These are phyloP conservation scores for Hysterangium stoloniferum DNA, from an alignment of 768 basidiomycete genomes.

Conservation along the genomic window DNA sequence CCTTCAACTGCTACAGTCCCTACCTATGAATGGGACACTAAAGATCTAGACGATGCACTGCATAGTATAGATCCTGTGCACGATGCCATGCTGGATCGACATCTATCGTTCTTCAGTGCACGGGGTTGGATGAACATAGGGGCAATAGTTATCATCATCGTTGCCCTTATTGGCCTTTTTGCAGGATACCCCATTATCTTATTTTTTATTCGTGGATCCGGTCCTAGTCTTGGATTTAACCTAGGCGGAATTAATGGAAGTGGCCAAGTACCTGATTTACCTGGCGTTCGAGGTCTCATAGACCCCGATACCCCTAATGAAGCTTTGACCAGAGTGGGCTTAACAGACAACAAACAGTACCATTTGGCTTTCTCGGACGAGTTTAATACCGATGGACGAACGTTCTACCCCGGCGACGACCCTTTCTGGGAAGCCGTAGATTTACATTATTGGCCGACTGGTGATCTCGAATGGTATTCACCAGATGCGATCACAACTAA, in stretches of 20 bases:
- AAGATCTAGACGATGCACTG: slow-evolving; percentile 71
- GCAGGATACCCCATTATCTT: slow-evolving; percentile 79
- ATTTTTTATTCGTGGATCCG: slow-evolving; percentile 18
- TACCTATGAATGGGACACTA: slow-evolving; percentile 63
- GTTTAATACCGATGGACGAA: slow-evolving; percentile 66
- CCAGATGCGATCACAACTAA: slow-evolving; percentile 66
- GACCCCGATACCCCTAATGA: slow-evolving; percentile 67
- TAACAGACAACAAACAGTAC: slow-evolving; percentile 68
- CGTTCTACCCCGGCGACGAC: slow-evolving; percentile 76
- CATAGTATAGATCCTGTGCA: slow-evolving; percentile 80
- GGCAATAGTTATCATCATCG: slow-evolving; percentile 60
- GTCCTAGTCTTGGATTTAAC: slow-evolving; percentile 56
- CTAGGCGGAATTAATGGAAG: slow-evolving; percentile 80
- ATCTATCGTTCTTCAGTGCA: slow-evolving; percentile 60
- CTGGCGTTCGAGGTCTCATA: slow-evolving; percentile 60
- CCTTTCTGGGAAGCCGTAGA: slow-evolving; percentile 83
- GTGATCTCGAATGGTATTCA: slow-evolving; percentile 81
- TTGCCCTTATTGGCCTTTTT: slow-evolving; percentile 70
- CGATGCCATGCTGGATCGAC: slow-evolving; percentile 48
- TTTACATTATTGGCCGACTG: slow-evolving; percentile 82
- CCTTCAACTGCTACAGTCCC: slow-evolving; percentile 54
- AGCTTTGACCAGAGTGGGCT: slow-evolving; percentile 53
- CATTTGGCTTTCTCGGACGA: slow-evolving; percentile 85
- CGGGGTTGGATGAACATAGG: slow-evolving; percentile 80
- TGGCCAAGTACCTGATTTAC: slow-evolving; percentile 79